Base-by-base conservation (phyloP, 1,284 basidiomycete species). In the Paramarasmius palmivorus region DNA sequence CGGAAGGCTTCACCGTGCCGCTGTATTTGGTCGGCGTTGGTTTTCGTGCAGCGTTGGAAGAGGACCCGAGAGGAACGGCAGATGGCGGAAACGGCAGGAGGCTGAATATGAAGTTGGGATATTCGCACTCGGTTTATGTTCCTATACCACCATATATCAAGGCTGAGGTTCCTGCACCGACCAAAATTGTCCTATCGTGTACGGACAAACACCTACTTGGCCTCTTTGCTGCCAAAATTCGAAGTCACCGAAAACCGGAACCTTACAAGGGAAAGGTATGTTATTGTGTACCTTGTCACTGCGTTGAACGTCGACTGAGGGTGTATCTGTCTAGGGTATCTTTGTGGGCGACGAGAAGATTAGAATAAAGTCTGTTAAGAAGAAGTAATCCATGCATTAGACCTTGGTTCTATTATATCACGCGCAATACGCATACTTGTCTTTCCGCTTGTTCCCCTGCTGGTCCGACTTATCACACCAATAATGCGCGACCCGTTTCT, bases 191-290 rank as follows among this genome's bases (percentile, higher is more conserved):
- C 42, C 68, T 86, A 41, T 83, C 74, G 57, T 86, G 82, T 68
- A 88, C 83, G 62, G 85, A 88, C 76, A 95, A 88, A 70, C 86
- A 85, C 67, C 75, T 81, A 54, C 70, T 98, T 38, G 95, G 94
- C 0, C 75, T 92, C 58, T 97, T 97, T 68, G 93, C 95, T 0
- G 93, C 93, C 15, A 83, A 87, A 63, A 90, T 99, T 32, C 76
- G 94, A 58, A 81, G 78, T 53, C 91, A 87, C 76, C 83, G 96
- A 61, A 89, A 88, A 63, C 96, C 96, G 14, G 97, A 99, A 68
- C 95, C 95, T 19, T 99, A 98, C 76, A 95, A 98, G 75, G 95
- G 94, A 63, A 95, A 97, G 82, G 93, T 93, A 65, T 54, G 87
- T 73, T 2, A 40, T 35, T 41, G 32, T 42, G 10, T 38, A 19